Conservation (phyloP, 306 rosid species). For the Acacia crassicarpa region DNA sequence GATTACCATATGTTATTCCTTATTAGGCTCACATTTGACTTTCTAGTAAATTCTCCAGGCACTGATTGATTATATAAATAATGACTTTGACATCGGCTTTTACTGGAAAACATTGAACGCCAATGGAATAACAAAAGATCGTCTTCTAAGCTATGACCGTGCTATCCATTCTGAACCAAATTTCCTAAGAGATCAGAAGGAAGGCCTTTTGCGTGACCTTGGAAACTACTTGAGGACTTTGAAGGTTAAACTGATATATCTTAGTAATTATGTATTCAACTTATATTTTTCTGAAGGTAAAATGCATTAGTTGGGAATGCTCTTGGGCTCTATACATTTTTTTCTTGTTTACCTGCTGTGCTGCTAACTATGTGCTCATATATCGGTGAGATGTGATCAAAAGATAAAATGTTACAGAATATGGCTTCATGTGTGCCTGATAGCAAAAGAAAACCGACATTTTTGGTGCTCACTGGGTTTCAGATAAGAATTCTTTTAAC, state of each 20-base stretch:
- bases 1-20: slow-evolving; percentile 25
- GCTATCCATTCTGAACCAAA: slow-evolving; percentile 86
- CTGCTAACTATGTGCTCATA: slow-evolving; percentile 22
- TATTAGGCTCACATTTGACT: slow-evolving; percentile 24
- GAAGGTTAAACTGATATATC: slow-evolving; percentile 66
- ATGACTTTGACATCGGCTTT: slow-evolving; percentile 72
- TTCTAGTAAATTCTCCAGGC: slow-evolving; percentile 61
- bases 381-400: slow-evolving; percentile 6
- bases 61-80: slow-evolving; percentile 70
- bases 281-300: slow-evolving; percentile 11
- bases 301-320: slow-evolving; percentile 11
- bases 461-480: slow-evolving; percentile 15
- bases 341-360: slow-evolving; percentile 11
- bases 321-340: slow-evolving; percentile 24
- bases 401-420: slow-evolving; percentile 15
- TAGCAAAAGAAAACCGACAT: slow-evolving; percentile 21
- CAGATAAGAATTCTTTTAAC: slow-evolving; percentile 7
- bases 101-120: slow-evolving; percentile 94
- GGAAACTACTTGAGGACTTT: slow-evolving; percentile 88
- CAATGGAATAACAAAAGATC: slow-evolving; percentile 96
- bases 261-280: slow-evolving; percentile 25
- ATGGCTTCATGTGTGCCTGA: background rate
- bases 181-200: slow-evolving; percentile 80
- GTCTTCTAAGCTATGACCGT: slow-evolving; percentile 95
- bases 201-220: slow-evolving; percentile 82